Conservation (phyloP, 345 rosid species). For the Rhodomyrtus tomentosa region DNA sequence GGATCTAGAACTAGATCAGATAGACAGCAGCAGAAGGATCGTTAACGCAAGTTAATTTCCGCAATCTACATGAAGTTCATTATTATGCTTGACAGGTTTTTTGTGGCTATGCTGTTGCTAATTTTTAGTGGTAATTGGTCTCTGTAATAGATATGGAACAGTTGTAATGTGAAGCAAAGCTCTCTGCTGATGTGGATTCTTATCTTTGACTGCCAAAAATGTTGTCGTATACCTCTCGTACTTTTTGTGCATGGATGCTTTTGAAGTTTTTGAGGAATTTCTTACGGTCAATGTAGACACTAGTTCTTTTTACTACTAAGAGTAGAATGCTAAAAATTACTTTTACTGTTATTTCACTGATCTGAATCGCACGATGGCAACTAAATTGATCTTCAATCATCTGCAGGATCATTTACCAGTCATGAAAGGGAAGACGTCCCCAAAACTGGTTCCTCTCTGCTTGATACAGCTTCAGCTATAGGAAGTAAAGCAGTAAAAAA, state of each 20-base stretch:
- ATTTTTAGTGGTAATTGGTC: neutral
- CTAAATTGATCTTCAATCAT: neutral
- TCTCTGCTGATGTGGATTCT: neutral
- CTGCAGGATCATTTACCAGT: conserved; percentile 1
- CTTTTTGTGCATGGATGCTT: neutral
- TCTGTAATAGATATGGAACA: neutral
- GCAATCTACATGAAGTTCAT: neutral
- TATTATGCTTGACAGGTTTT: neutral
- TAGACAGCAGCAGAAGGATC: neutral
- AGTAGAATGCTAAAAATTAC: neutral
- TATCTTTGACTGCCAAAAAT: neutral
- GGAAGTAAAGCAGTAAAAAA: neutral
- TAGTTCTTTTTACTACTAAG: neutral
- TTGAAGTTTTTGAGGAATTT: neutral
- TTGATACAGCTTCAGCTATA: neutral
- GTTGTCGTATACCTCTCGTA: neutral
- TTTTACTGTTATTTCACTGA: neutral
- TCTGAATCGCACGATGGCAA: neutral
- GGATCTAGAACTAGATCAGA: neutral
- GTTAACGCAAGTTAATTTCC: neutral
- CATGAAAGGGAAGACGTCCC: neutral
- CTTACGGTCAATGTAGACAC: neutral
- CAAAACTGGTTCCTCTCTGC: neutral
- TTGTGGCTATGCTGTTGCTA: neutral
- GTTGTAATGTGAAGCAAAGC: neutral